These are phyloP conservation scores for Catunica adiposa DNA, from an alignment of 2,329 filamentous ascomycete genomes.

Conservation along the genomic window DNA sequence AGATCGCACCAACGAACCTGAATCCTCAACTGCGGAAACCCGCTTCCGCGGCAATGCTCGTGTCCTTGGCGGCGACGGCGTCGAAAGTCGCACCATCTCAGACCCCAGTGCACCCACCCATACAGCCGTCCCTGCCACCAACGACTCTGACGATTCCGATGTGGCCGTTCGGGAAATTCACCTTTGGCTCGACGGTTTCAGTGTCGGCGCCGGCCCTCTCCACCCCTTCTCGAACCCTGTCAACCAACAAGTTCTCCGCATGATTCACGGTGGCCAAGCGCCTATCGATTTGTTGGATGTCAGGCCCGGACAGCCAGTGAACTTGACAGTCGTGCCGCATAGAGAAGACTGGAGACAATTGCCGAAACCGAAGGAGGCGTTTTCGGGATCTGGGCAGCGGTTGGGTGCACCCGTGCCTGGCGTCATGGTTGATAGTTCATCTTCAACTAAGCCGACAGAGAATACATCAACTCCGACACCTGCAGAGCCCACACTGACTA, in stretches of 20 bases:
- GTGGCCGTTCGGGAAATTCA: conserved; percentile 44
- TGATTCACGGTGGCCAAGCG: conserved; percentile 62
- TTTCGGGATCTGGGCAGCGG: conserved; percentile 53
- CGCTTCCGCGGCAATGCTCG: conserved; percentile 55
- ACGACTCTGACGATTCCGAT: conserved; percentile 26
- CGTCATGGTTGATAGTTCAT: conserved; percentile 21
- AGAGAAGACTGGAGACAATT: conserved; percentile 56
- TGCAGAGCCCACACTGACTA: conserved; percentile 16
- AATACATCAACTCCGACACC: conserved; percentile 23
- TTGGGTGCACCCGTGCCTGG: conserved; percentile 65
- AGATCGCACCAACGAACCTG: conserved; percentile 4
- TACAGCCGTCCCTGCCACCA: conserved; percentile 12
- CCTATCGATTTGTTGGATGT: conserved; percentile 68
- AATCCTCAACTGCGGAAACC: conserved; percentile 26
- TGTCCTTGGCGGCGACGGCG: conserved; percentile 63
- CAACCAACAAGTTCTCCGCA: conserved; percentile 53
- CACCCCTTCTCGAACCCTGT: conserved; percentile 63
- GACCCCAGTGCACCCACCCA: conserved; percentile 30
- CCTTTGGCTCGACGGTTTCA: conserved; percentile 73
- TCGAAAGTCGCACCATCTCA: conserved; percentile 50
- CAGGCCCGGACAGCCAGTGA: conserved; percentile 54
- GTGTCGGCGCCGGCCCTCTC: conserved; percentile 64
- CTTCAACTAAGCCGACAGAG: conserved; percentile 8
- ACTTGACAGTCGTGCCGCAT: conserved; percentile 64
- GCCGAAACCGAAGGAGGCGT: conserved; percentile 62